These are phyloP conservation scores for Pezicula radicicola DNA, from an alignment of 2,329 filamentous ascomycete species.

Conservation along the genomic window DNA sequence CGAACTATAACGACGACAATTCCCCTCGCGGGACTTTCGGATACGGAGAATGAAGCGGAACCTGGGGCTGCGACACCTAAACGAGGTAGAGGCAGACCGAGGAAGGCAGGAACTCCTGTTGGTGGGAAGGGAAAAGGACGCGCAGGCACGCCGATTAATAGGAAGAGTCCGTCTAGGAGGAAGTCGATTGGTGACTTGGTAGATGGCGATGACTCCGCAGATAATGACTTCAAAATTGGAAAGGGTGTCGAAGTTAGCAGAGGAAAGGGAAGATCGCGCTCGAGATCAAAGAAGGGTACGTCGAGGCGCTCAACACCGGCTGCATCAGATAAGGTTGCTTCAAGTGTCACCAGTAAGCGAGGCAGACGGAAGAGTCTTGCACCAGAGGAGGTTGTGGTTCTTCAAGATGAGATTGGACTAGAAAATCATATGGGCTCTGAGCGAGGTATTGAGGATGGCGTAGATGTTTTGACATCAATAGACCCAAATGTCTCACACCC, in stretches of 20 bases:
- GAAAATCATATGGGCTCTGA: not conserved
- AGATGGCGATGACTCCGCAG: constrained; percentile 21
- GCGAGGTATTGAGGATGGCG: not conserved
- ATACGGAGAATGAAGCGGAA: constrained; percentile 23
- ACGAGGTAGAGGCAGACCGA: constrained; percentile 36
- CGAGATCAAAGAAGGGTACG: constrained; percentile 20
- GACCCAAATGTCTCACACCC: not conserved
- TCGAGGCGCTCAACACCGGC: constrained; percentile 14
- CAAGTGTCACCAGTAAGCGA: constrained; percentile 13
- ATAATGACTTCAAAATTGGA: constrained; percentile 18
- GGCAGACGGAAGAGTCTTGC: constrained; percentile 14
- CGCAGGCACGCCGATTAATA: constrained; percentile 16
- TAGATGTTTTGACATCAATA: not conserved
- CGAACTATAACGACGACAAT: constrained; percentile 28
- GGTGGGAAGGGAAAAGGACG: constrained; percentile 25
- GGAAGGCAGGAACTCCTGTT: constrained; percentile 37
- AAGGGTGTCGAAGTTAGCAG: constrained; percentile 16
- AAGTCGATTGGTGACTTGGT: constrained; percentile 21
- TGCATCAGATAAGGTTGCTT: constrained; percentile 4
- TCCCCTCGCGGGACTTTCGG: constrained; percentile 28
- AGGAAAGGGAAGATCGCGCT: constrained; percentile 22
- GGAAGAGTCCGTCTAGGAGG: constrained; percentile 16
- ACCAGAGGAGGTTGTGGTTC: constrained; percentile 12
- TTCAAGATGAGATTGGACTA: constrained; percentile 1
- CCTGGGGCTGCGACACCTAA: constrained; percentile 31